Evolutionary conservation across 2,329 filamentous ascomycete genomes (phyloP).

Genomic region (Trichoderma breve): DNA sequence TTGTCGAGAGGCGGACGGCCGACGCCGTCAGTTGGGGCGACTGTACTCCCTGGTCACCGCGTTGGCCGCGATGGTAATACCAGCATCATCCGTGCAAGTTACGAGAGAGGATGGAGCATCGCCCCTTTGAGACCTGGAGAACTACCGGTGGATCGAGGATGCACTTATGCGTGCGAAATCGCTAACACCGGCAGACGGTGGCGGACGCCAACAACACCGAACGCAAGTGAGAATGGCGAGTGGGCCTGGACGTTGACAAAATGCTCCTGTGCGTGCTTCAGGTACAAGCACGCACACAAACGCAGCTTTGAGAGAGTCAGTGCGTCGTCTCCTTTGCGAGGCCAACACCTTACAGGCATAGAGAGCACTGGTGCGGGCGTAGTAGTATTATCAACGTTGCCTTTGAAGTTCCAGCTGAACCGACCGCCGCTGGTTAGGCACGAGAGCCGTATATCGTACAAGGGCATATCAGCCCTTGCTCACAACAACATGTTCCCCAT

Average conservation of each 20-base stretch:
- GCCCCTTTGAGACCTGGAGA: conserved; percentile 15
- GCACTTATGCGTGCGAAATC: conserved; percentile 14
- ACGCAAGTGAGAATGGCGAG: neutral
- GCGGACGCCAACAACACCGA: conserved; percentile 6
- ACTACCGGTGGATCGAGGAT: conserved; percentile 18
- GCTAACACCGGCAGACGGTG: neutral
- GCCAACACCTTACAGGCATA: conserved; percentile 1
- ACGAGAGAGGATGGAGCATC: neutral
- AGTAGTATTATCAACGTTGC: neutral
- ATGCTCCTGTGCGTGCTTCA: neutral
- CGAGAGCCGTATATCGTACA: conserved; percentile 14
- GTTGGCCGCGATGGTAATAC: conserved; percentile 6
- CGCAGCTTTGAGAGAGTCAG: neutral
- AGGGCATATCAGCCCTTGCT: conserved; percentile 5
- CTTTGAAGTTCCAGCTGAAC: neutral
- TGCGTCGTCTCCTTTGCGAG: neutral
- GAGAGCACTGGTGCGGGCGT: neutral
- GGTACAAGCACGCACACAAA: neutral
- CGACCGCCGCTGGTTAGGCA: neutral
- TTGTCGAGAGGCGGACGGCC: conserved; percentile 11
- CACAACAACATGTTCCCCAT: conserved; percentile 15
- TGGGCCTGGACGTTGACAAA: neutral
- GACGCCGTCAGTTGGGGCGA: neutral
- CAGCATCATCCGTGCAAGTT: neutral
- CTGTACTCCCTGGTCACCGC: conserved; percentile 1